A percentile compares a stretch with the other conserved stretches of the same genome.
phyloP scores from a whole-genome alignment of 2,329 filamentous ascomycete species.

The Chalaropsis ovoidea region DNA sequence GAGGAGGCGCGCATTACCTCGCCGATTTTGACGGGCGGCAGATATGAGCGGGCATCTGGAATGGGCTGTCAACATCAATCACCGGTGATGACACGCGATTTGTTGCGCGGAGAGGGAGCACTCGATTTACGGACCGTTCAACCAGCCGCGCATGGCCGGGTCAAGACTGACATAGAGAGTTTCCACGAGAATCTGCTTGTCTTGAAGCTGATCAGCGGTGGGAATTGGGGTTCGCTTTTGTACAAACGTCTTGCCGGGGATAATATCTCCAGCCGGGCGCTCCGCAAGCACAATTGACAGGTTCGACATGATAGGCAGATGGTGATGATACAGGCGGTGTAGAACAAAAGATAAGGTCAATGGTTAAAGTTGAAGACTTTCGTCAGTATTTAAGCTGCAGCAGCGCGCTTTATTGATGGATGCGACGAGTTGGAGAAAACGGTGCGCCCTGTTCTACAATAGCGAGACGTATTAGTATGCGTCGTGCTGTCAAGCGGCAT shows the following conservation, averaged over 20 bases:
- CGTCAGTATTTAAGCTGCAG: neutral
- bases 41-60: conserved; percentile 46
- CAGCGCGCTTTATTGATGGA: neutral
- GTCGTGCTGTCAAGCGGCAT: neutral
- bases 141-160: conserved; percentile 66
- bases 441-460: neutral
- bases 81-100: too few species aligned
- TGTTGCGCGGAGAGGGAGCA: neutral
- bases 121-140: conserved; percentile 41
- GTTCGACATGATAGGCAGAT: conserved; percentile 30
- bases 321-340: neutral
- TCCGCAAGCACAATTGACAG: conserved; percentile 51
- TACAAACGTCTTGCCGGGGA: conserved; percentile 44
- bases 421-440: neutral
- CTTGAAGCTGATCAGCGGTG: conserved; percentile 44
- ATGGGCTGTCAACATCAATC: neutral
- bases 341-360: neutral
- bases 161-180: conserved; percentile 57
- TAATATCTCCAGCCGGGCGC: conserved; percentile 49
- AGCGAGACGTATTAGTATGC: too few species aligned
- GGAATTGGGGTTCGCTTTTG: conserved; percentile 38
- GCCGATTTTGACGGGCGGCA: conserved; percentile 58
- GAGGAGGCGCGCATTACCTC: conserved; percentile 56
- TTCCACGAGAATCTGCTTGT: conserved; percentile 54
- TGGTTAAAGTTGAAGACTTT: neutral